Evolutionary conservation across 2,329 filamentous ascomycete species (phyloP).

Genomic region (Calonectria pteridis): DNA sequence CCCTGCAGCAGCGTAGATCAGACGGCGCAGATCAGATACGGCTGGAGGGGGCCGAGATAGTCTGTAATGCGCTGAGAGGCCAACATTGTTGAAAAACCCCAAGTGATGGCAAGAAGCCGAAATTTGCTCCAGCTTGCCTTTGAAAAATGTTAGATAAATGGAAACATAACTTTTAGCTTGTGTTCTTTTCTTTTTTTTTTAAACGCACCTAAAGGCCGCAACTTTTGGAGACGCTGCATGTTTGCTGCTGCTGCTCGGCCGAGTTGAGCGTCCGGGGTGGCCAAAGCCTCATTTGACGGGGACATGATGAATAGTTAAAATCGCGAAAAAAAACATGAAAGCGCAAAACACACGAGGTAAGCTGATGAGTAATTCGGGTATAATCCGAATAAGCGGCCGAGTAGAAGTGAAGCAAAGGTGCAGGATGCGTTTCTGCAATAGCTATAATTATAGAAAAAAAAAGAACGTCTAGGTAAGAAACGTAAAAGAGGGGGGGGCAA

Average conservation of each 20-base stretch:
- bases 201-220: not conserved
- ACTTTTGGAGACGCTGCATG: not conserved
- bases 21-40: constrained; percentile 38
- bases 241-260: not conserved
- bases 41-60: constrained; percentile 45
- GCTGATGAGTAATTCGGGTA: too few species aligned
- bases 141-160: not conserved
- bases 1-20: constrained; percentile 51
- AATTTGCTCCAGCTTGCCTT: constrained; percentile 58
- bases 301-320: not conserved
- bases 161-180: too few species aligned
- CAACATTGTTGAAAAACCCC: constrained; percentile 58
- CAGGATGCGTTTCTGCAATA: not conserved
- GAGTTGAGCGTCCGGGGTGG: not conserved
- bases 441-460: not conserved
- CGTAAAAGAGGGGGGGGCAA: not conserved
- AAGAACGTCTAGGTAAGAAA: not conserved
- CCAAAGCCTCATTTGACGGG: not conserved
- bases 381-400: not conserved
- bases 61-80: constrained; percentile 53
- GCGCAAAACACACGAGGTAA: not conserved
- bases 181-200: not conserved
- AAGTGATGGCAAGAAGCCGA: constrained; percentile 57
- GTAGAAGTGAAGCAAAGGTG: not conserved
- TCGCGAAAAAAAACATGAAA: not conserved